Conservation (phyloP, 495 filamentous ascomycete species). For the Aspergillus saccharolyticus region DNA sequence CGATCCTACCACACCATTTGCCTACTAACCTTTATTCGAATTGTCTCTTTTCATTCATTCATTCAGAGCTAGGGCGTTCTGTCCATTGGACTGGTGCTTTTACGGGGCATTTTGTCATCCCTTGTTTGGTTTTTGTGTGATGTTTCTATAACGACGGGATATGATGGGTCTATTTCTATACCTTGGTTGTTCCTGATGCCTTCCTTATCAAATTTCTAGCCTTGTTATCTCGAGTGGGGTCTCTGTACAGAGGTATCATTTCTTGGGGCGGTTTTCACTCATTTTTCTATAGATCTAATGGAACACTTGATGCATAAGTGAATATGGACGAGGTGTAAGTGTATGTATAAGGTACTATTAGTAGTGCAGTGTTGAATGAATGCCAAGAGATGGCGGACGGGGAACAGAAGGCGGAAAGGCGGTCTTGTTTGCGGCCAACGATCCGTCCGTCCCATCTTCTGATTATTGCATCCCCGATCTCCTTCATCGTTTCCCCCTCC, state of each 20-base stretch:
- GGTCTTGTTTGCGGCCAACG: background rate
- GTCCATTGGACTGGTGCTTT: conserved; percentile 20
- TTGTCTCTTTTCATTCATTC: conserved; percentile 17
- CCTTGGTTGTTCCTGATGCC: background rate
- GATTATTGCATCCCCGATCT: background rate
- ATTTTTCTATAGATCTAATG: background rate
- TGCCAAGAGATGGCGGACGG: background rate
- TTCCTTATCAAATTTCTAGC: background rate
- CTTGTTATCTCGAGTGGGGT: background rate
- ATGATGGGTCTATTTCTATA: conserved; percentile 27
- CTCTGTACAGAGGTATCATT: conserved; percentile 11
- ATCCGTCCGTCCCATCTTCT: background rate
- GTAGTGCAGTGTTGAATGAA: too few species aligned
- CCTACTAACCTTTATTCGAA: conserved; percentile 14
- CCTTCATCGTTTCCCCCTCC: background rate
- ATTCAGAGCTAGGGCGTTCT: conserved; percentile 25
- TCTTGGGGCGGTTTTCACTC: background rate
- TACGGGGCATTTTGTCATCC: conserved; percentile 16
- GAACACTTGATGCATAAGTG: background rate
- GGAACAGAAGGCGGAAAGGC: background rate
- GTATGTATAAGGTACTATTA: too few species aligned
- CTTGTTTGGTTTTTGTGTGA: conserved; percentile 13
- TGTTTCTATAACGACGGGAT: conserved; percentile 37
- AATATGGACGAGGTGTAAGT: too few species aligned
- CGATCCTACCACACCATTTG: conserved; percentile 6